These are phyloP conservation scores for Xylariales sp. DNA, from an alignment of 2,329 filamentous ascomycete genomes.

Conservation along the genomic window DNA sequence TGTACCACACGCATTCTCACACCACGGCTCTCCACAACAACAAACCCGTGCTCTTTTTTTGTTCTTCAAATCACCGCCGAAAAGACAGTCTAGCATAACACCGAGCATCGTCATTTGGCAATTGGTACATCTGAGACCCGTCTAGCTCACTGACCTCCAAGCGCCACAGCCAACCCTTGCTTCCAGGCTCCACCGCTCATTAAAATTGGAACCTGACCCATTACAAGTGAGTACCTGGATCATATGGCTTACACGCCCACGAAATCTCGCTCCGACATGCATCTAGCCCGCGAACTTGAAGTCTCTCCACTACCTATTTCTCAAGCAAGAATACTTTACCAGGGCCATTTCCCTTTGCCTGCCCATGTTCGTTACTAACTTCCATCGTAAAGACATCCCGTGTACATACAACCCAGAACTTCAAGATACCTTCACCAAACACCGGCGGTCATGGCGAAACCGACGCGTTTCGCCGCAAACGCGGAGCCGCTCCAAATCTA, in stretches of 20 bases:
- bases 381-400: not conserved
- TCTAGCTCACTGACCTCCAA: constrained; percentile 15
- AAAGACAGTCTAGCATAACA: constrained; percentile 7
- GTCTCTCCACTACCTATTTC: constrained; percentile 8
- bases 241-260: constrained; percentile 11
- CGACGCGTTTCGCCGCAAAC: constrained; percentile 39
- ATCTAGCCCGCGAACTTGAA: constrained; percentile 5
- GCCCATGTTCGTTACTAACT: not conserved
- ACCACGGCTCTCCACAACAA: not conserved
- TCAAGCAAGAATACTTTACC: constrained; percentile 10
- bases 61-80: too few species aligned
- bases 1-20: not conserved
- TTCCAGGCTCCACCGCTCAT: constrained; percentile 27
- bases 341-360: constrained; percentile 5
- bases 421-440: constrained; percentile 3
- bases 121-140: constrained; percentile 8
- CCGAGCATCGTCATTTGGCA: constrained; percentile 16
- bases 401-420: constrained; percentile 6
- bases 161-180: constrained; percentile 24
- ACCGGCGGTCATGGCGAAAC: constrained; percentile 49
- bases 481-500: constrained; percentile 48
- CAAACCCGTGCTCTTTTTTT: not conserved
- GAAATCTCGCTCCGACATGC: constrained; percentile 11
- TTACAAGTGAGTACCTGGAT: constrained; percentile 22
- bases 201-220: constrained; percentile 18